Conservation (phyloP, 495 filamentous ascomycete genomes). For the Pyronema omphalodes region DNA sequence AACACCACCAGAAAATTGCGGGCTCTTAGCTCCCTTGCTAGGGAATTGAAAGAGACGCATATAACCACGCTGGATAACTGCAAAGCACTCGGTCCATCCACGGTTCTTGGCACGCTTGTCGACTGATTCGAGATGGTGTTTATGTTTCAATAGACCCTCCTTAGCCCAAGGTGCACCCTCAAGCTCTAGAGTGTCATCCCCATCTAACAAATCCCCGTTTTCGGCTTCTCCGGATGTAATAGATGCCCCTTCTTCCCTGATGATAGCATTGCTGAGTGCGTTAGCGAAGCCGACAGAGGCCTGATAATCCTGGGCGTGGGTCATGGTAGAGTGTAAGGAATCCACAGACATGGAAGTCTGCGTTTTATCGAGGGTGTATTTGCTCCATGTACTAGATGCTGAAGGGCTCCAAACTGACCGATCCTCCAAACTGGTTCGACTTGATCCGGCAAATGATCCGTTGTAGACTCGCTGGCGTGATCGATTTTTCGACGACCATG, state of each 20-base stretch:
- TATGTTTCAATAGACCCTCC: constrained; percentile 87
- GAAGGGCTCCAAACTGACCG: constrained; percentile 83
- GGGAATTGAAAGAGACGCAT: constrained; percentile 85
- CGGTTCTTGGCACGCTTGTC: constrained; percentile 85
- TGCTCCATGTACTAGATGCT: constrained; percentile 82
- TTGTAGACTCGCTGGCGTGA: constrained; percentile 67
- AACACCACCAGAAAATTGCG: constrained; percentile 40
- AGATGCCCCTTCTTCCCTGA: constrained; percentile 62
- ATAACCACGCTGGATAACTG: constrained; percentile 93
- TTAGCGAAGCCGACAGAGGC: constrained; percentile 97
- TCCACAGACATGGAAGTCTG: constrained; percentile 82
- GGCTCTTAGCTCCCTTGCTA: constrained; percentile 39
- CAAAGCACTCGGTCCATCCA: constrained; percentile 88
- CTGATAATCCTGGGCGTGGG: constrained; percentile 59
- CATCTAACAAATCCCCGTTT: constrained; percentile 54
- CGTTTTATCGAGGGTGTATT: constrained; percentile 73
- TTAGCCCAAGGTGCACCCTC: constrained; percentile 93
- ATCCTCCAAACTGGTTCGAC: constrained; percentile 83
- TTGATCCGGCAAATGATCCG: constrained; percentile 66
- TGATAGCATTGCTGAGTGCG: constrained; percentile 89
- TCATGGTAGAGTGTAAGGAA: constrained; percentile 62
- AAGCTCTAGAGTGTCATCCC: constrained; percentile 72
- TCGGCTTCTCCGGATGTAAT: constrained; percentile 35
- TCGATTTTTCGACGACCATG: constrained; percentile 72
- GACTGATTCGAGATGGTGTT: constrained; percentile 77